Evolutionary conservation across 108 stramenopile genomes (phyloP).

Genomic region (Stephanodiscus triporus): DNA sequence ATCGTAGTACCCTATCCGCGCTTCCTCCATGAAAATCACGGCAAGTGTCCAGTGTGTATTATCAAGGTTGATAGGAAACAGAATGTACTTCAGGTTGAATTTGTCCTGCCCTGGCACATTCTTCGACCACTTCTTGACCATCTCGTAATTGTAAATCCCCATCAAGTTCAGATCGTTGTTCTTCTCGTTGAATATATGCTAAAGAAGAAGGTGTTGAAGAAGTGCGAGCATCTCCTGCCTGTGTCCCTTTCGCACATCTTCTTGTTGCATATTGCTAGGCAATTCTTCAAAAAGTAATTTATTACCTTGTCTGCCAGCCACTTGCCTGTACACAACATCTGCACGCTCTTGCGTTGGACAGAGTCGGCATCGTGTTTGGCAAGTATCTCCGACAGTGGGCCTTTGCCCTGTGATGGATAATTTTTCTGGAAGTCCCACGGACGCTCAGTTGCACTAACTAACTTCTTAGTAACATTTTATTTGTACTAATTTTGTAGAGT

Average conservation of each 20-base stretch:
- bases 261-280: conserved; percentile 77
- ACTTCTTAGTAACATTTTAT: no score
- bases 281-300: conserved; percentile 89
- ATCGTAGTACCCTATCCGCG: conserved; percentile 82
- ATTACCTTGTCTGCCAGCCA: conserved; percentile 99
- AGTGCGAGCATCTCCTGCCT: conserved; percentile 75
- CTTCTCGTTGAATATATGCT: conserved; percentile 86
- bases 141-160: conserved; percentile 87
- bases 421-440: no score
- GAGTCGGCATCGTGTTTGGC: conserved; percentile 69
- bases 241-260: conserved; percentile 65
- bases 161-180: conserved; percentile 40
- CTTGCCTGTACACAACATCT: conserved; percentile 63
- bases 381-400: conserved; percentile 53
- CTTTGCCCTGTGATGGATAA: no score
- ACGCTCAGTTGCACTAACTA: no score
- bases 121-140: conserved; percentile 92
- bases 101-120: conserved; percentile 91
- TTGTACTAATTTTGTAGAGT: no score
- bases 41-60: conserved; percentile 93
- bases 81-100: conserved; percentile 89
- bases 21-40: conserved; percentile 87
- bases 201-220: conserved; percentile 96
- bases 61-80: conserved; percentile 89
- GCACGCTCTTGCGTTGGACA: conserved; percentile 68